phyloP scores from a whole-genome alignment of 176 grass and related monocot species.

The Aegilops bicornis region DNA sequence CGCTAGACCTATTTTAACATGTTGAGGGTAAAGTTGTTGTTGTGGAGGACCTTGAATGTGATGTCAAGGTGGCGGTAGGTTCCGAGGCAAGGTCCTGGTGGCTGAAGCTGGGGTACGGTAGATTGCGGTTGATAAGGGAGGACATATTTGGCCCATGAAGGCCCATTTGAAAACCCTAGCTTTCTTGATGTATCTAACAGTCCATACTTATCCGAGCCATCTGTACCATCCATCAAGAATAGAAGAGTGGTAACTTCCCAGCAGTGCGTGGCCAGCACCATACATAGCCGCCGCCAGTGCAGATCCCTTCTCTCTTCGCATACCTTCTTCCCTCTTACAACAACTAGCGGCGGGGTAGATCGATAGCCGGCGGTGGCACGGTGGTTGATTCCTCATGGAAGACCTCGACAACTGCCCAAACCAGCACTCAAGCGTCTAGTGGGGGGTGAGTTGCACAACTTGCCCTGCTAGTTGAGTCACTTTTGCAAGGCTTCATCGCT shows the following conservation, averaged over 20 bases:
- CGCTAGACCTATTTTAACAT: too few species aligned
- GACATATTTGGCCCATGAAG: constrained; percentile 1
- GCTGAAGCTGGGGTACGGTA: not conserved
- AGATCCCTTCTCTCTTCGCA: not conserved
- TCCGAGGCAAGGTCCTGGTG: not conserved
- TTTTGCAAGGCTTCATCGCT: not conserved
- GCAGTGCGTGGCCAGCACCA: not conserved
- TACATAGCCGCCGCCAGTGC: not conserved
- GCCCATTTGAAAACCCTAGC: constrained; percentile 22
- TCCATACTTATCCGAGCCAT: constrained; percentile 12
- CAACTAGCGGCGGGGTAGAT: not conserved
- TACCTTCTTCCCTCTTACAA: constrained; percentile 1
- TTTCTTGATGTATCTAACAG: not conserved
- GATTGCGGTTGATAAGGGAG: not conserved
- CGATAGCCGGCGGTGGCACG: too few species aligned
- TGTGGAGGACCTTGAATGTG: constrained; percentile 1
- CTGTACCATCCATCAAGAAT: constrained; percentile 3
- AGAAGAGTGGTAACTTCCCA: not conserved
- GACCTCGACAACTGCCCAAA: too few species aligned
- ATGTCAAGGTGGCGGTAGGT: not conserved
- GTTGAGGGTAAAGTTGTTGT: not conserved
- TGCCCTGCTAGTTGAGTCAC: not conserved
- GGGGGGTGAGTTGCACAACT: not conserved
- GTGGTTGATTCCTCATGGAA: too few species aligned
- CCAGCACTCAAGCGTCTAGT: not conserved